Evolutionary conservation across 148 eudicot genomes (phyloP).

Genomic region (Persicaria tinctoria): DNA sequence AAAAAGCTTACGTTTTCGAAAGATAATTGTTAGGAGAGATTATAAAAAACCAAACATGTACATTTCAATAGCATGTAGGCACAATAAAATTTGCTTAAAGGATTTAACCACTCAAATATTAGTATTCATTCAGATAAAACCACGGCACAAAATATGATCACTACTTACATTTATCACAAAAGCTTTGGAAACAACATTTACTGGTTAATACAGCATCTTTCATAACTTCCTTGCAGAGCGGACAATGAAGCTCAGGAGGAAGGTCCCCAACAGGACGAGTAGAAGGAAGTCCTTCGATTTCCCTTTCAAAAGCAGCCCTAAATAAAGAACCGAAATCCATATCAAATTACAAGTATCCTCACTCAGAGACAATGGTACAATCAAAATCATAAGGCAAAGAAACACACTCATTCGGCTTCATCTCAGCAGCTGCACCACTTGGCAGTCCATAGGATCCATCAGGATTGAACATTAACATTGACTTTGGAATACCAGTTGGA

Average conservation of each 20-base stretch:
- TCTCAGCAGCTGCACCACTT: conserved; percentile 68
- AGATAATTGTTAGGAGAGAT: neutral
- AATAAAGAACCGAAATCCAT: conserved; percentile 6
- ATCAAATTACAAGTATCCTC: neutral
- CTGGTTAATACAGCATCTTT: conserved; percentile 94
- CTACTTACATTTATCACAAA: conserved; percentile 84
- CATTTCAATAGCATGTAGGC: neutral
- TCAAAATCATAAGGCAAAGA: neutral
- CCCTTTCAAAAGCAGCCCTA: conserved; percentile 90
- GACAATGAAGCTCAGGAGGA: conserved; percentile 91
- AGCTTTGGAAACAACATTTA: conserved; percentile 85
- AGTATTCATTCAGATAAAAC: neutral
- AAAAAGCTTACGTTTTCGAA: neutral
- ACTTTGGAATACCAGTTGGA: conserved; percentile 80
- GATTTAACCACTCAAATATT: neutral
- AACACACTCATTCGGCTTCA: conserved; percentile 71
- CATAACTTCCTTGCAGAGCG: conserved; percentile 89
- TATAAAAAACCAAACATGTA: neutral
- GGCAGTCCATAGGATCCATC: conserved; percentile 81
- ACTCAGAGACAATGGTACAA: conserved; percentile 8
- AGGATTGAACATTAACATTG: conserved; percentile 75
- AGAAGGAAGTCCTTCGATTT: conserved; percentile 82
- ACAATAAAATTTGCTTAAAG: neutral
- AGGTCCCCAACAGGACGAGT: conserved; percentile 64
- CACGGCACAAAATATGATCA: neutral